Base-by-base conservation (phyloP, 805 yeast species). In the Pichia californica region DNA sequence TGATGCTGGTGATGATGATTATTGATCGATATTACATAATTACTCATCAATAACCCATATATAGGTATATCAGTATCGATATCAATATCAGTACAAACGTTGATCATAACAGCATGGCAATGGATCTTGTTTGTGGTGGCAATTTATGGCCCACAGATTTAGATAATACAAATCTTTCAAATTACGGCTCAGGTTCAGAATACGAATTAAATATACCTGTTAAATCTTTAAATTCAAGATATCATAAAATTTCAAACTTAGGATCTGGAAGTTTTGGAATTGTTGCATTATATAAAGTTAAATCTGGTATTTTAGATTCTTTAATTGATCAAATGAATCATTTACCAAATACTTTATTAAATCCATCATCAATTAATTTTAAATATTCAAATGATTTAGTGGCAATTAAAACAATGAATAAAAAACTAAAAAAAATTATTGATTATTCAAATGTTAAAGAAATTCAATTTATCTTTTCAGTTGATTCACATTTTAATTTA, bases 321-420 rank as follows among this genome's bases (percentile, higher is more conserved):
- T 46, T 53, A 27, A 26, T 44, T 4, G 45, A 50, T 13, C 58
- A 56, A 19, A 51, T 56, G 65, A 41, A 43, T 13, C 10, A 25
- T 15, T 41, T 58, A 49, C 50, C 49, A n/a, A 52, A 73, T 55
- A 80, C 91, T 0, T 57, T 83, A 49, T 55, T 82, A 62, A 74
- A 76, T 63, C 78, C 45, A 40, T 60, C 54, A 20, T 33, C 45
- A 10, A 43, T 49, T 15, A 33, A 40, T 18, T 41, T 23, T 19
- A 45, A 48, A 20, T 47, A 50, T 27, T 43, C 44, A n/a, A 47
- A 49, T 15, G 54, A 55, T 32, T 43, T 71, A 39, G 94, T 88
- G 37, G 98, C 98, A 3, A 76, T 89, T 42, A 89, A 89, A 59
- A 79, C 85, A 6, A 81, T 89, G 83, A 77, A 76, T 45, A 73